Evolutionary conservation across 495 filamentous ascomycete genomes (phyloP), one percentile per base, ranked within the genome.

Genomic region (Friedmanniomyces simplex): DNA sequence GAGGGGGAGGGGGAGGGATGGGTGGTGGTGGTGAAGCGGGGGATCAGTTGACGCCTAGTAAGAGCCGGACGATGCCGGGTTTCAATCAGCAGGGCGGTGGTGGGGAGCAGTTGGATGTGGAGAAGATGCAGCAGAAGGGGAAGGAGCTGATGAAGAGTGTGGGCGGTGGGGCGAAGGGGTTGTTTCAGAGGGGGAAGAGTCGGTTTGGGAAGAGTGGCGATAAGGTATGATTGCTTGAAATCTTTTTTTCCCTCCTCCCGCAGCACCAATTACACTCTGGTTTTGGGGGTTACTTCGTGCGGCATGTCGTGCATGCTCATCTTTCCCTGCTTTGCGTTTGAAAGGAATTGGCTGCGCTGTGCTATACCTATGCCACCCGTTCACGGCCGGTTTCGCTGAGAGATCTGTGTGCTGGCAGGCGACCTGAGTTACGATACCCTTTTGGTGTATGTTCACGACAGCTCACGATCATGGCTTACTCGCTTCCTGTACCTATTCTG

Each of bases 61-160:
- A 16, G 39, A 43, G 39, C 14, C 39, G 39, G 14, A 43, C n/a
- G n/a, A n/a, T n/a, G n/a, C 39, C 18, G 39, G 39, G 13, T 20
- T 43, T n/a, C n/a, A n/a, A n/a, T n/a, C n/a, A n/a, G 39, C 39
- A 43, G 14, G 14, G 39, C 14, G 39, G 18, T 32, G 46, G 46
- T 28, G 46, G 46, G 2, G 49, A 2, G 11, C 4, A 13, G 26
- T 21, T 53, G n/a, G 59, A 58, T 26, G 51, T 54, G 36, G 58
- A 61, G 34, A 37, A 59, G 11, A 16, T 61, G 34, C 84, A 86
- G 48, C 76, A 80, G 20, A 87, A 86, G 72, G 83, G 90, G 63
- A 96, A 95, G 67, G 89, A 93, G 53, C 70, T 95, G 3, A 73
- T 96, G 57, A 86, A 91, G 61, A 82, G 82, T 2, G 89, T 90